These are phyloP conservation scores for Lomentospora prolificans DNA, from an alignment of 2,329 filamentous ascomycete genomes.

Conservation along the genomic window DNA sequence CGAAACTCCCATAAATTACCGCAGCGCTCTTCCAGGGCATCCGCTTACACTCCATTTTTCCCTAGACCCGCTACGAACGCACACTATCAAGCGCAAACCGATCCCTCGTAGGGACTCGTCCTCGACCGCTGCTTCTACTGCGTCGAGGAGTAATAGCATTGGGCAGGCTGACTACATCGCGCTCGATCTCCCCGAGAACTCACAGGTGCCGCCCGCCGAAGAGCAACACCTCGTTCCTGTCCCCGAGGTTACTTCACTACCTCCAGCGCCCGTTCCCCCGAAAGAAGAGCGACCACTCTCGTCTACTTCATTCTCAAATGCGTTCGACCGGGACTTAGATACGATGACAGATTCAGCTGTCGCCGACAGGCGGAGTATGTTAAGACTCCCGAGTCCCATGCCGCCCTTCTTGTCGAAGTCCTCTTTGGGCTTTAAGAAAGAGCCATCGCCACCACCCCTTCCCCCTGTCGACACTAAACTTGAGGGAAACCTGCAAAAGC, in stretches of 20 bases:
- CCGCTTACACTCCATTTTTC: not conserved
- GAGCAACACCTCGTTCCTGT: not conserved
- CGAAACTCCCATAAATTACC: constrained; percentile 1
- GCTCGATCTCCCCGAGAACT: not conserved
- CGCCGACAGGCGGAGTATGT: not conserved
- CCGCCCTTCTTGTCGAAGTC: not conserved
- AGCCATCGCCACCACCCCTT: not conserved
- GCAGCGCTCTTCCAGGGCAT: not conserved
- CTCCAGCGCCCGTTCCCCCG: not conserved
- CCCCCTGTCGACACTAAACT: not conserved
- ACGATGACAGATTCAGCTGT: not conserved
- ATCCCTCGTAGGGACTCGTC: not conserved
- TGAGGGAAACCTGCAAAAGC: not conserved
- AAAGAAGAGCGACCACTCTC: not conserved
- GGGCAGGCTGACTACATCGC: not conserved
- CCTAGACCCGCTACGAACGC: not conserved
- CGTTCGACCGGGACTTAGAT: not conserved
- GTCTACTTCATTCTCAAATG: not conserved
- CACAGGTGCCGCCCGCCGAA: not conserved
- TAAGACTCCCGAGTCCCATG: not conserved
- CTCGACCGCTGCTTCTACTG: not conserved
- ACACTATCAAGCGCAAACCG: not conserved
- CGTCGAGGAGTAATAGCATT: not conserved
- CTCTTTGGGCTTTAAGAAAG: not conserved
- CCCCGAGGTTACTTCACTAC: not conserved